These are phyloP conservation scores for Lyophyllum decastes DNA, from an alignment of 768 basidiomycete genomes.

Conservation along the genomic window DNA sequence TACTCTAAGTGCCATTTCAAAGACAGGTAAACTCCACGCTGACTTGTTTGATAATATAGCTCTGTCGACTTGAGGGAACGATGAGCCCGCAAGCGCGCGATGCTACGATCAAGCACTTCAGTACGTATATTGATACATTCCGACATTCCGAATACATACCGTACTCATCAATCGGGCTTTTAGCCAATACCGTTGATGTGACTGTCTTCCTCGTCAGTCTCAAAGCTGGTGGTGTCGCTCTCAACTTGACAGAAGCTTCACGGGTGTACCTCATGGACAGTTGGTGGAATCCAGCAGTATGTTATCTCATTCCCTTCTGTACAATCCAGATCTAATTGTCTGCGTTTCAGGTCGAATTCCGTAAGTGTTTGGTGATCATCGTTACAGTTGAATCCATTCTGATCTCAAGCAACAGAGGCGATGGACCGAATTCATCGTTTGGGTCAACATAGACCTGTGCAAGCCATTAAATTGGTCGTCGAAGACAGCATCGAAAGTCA, in stretches of 20 bases:
- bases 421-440: conserved; percentile 98
- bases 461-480: conserved; percentile 90
- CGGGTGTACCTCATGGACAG: conserved; percentile 97
- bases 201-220: conserved; percentile 97
- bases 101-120: conserved; percentile 93
- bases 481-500: conserved; percentile 97
- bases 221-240: conserved; percentile 93
- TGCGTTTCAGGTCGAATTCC: conserved; percentile 64
- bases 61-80: conserved; percentile 92
- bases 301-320: conserved; percentile 11
- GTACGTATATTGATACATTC: conserved; percentile 41
- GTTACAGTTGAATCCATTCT: background rate
- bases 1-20: conserved; percentile 3
- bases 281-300: conserved; percentile 98
- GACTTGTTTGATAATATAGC: conserved; percentile 38
- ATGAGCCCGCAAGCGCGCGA: conserved; percentile 98
- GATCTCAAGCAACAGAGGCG: conserved; percentile 58
- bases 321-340: background rate
- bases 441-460: conserved; percentile 92
- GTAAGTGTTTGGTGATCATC: conserved; percentile 42
- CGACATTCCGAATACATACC: background rate
- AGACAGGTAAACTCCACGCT: background rate
- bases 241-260: conserved; percentile 89
- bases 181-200: conserved; percentile 90
- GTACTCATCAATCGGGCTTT: background rate